A percentile compares a stretch with the other conserved stretches of the same genome.
phyloP scores from a whole-genome alignment of 805 yeast species.

The Yamadazyma scolyti region DNA sequence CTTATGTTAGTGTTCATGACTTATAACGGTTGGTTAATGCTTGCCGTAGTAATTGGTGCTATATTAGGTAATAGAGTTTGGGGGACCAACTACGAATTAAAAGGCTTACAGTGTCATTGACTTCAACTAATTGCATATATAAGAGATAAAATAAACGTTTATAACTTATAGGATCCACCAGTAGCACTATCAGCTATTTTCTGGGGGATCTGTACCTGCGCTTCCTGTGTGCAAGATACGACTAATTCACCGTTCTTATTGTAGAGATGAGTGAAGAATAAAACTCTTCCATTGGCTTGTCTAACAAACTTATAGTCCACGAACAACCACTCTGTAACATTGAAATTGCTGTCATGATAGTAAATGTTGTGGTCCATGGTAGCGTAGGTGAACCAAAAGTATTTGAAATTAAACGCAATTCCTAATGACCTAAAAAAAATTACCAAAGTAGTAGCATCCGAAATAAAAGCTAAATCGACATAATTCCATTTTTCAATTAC shows the following conservation, averaged over 20 bases:
- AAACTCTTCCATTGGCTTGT: conserved; percentile 31
- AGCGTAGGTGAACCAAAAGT: conserved; percentile 28
- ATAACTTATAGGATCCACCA: conserved; percentile 10
- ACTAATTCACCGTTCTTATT: conserved; percentile 28
- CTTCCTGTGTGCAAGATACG: conserved; percentile 33
- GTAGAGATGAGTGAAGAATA: conserved; percentile 23
- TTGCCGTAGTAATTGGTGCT: conserved; percentile 71
- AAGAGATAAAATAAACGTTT: not conserved
- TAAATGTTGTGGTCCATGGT: conserved; percentile 35
- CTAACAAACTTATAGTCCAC: conserved; percentile 30
- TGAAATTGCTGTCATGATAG: conserved; percentile 34
- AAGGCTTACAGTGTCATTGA: conserved; percentile 31
- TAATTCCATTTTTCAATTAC: conserved; percentile 10
- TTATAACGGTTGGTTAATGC: conserved; percentile 81
- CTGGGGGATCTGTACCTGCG: conserved; percentile 15
- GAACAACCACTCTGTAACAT: conserved; percentile 34
- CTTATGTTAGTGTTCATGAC: conserved; percentile 85
- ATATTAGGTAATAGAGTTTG: conserved; percentile 63
- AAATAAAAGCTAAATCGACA: conserved; percentile 12
- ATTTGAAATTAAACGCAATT: conserved; percentile 14
- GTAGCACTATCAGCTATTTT: conserved; percentile 11
- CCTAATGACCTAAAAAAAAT: conserved; percentile 26
- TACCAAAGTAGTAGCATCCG: conserved; percentile 31
- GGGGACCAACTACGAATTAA: conserved; percentile 24
- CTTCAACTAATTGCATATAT: not conserved